A percentile compares a stretch with the other conserved stretches of the same genome.
These are phyloP conservation scores for Tricholoma saponaceum DNA, from an alignment of 768 basidiomycete genomes.

Conservation along the genomic window DNA sequence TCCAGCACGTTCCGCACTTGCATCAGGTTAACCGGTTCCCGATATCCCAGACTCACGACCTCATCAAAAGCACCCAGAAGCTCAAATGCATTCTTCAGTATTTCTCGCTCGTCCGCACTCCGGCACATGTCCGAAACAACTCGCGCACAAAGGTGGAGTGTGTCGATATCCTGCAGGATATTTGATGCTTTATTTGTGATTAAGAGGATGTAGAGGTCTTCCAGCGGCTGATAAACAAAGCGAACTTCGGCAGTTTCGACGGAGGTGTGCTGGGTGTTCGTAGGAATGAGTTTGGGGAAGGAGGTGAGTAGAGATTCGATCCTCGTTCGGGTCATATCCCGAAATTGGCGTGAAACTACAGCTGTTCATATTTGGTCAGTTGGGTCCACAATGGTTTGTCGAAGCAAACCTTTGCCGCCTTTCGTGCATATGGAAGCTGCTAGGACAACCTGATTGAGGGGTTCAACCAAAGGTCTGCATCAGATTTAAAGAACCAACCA, in stretches of 20 bases:
- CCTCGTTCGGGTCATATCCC: conserved; percentile 85
- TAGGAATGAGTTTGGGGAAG: conserved; percentile 95
- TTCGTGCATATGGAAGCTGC: conserved; percentile 95
- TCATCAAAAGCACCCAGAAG: conserved; percentile 95
- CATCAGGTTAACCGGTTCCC: conserved; percentile 73
- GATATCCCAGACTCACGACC: conserved; percentile 85
- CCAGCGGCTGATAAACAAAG: conserved; percentile 94
- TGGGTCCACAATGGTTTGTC: not conserved
- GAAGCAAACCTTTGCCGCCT: conserved; percentile 81
- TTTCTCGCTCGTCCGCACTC: conserved; percentile 84
- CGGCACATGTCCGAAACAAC: conserved; percentile 91
- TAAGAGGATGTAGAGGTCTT: conserved; percentile 94
- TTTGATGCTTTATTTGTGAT: conserved; percentile 99
- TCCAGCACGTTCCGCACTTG: conserved; percentile 77
- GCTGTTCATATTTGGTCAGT: conserved; percentile 43
- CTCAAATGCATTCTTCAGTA: conserved; percentile 88
- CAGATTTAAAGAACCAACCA: not conserved
- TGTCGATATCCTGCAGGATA: conserved; percentile 97
- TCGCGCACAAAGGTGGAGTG: conserved; percentile 89
- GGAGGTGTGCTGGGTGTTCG: conserved; percentile 94
- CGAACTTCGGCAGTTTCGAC: conserved; percentile 93
- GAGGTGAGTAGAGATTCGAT: conserved; percentile 96
- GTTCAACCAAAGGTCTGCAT: not conserved
- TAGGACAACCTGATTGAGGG: conserved; percentile 69
- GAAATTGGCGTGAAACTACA: conserved; percentile 94